phyloP scores from a whole-genome alignment of 768 basidiomycete genomes.

The Gautieria morchelliformis region DNA sequence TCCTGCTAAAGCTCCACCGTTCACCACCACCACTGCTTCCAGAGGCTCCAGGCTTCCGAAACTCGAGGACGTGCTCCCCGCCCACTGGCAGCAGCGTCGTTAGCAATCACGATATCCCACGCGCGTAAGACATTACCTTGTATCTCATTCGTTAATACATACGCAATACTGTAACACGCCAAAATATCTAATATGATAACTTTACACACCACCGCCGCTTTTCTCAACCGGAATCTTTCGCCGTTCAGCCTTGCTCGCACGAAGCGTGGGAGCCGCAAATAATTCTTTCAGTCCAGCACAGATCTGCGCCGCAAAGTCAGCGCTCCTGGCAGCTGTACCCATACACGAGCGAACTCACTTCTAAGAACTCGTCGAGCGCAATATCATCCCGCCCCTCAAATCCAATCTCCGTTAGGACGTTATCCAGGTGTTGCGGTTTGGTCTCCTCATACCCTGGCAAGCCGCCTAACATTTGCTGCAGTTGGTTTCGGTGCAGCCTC shows the following conservation, averaged over 20 bases:
- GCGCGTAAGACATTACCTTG: not conserved
- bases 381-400: constrained; percentile 46
- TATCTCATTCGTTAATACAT: not conserved
- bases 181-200: not conserved
- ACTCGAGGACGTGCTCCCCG: no score
- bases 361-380: constrained; percentile 80
- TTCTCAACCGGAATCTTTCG: constrained; percentile 44
- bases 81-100: no score
- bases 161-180: not conserved
- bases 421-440: constrained; percentile 53
- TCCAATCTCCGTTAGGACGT: constrained; percentile 71
- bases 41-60: no score
- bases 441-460: constrained; percentile 48
- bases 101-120: no score
- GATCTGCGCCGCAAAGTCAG: constrained; percentile 34
- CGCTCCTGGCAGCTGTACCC: not conserved
- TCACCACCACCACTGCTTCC: no score
- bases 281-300: constrained; percentile 68
- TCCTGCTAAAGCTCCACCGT: no score
- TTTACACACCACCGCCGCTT: constrained; percentile 41
- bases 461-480: constrained; percentile 20
- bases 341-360: constrained; percentile 39
- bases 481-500: constrained; percentile 32
- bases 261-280: constrained; percentile 32
- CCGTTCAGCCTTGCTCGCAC: constrained; percentile 26